Evolutionary conservation across 1,139 yeast species (phyloP), one percentile per base, ranked within the genome.

Genomic region (Trichomonascaceae sp.): DNA sequence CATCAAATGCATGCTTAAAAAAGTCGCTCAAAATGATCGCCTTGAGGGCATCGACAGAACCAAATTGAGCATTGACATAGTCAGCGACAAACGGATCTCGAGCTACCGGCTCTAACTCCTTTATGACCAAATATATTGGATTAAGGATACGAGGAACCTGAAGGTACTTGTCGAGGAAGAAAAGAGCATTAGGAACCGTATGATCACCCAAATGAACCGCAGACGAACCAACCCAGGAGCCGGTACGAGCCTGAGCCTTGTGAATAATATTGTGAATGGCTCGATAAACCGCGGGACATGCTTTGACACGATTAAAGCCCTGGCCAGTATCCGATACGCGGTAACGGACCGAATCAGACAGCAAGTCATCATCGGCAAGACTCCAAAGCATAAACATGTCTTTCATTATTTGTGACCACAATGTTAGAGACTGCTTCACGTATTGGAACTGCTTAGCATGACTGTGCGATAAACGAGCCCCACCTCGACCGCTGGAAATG

Each of bases 191-290:
- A 1, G 93, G 93, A 4, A 85, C 93, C 1, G 88, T 85, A 60
- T 82, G 84, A 66, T 85, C 93, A 41, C 91, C 93, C 22, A 85
- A 63, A 68, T 85, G 93, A 20, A 85, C 85, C 27, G 84, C 90
- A 17, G 85, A 80, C 7, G 87, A 82, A 1, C 93, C 93, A 46
- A 85, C 83, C 90, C 91, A 85, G 2, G 78, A 70, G 0, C 83
- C 81, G 18, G 85, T 79, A 53, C 77, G 76, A 36, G 75, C 68
- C 63, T 85, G 86, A 50, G 86, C 85, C 57, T 81, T 83, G 17
- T 75, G 69, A 50, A 85, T 73, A 57, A 85, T 80, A 55, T 74
- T 76, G 61, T 84, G 84, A 90, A 85, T 85, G 55, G 82, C 82
- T 53, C 85, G 76, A 66, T 82, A 77, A 24, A 85, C 76, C 15